Percentiles rank a stretch among this genome's conserved stretches.
Conservation (phyloP, 257 asterid species). For the Solanum appendiculatum region DNA sequence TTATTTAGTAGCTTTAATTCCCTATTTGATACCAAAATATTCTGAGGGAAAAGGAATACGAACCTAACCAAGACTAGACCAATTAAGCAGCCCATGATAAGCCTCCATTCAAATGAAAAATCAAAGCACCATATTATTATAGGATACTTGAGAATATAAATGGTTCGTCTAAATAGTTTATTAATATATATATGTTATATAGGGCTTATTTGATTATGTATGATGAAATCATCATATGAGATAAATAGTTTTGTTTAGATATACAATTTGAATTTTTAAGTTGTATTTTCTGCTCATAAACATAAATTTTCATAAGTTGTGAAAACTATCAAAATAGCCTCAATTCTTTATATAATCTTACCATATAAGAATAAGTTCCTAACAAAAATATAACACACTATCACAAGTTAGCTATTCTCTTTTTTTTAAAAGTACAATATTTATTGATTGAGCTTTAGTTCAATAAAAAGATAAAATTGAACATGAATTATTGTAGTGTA, state of each 20-base stretch:
- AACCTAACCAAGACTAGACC: neutral
- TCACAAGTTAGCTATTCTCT: neutral
- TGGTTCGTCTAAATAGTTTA: neutral
- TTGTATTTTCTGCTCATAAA: no score
- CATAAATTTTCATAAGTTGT: no score
- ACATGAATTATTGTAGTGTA: no score
- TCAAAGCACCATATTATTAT: neutral
- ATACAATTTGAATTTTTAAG: neutral
- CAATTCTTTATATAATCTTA: no score
- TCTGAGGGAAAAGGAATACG: neutral
- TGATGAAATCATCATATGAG: neutral
- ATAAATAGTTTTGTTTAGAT: neutral
- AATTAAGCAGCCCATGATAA: slow-evolving; percentile 8
- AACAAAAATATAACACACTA: neutral
- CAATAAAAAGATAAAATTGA: no score
- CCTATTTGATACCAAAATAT: neutral
- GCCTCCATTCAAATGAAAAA: neutral
- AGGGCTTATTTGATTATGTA: no score
- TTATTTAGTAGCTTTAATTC: neutral
- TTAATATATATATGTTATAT: neutral
- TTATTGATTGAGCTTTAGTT: no score
- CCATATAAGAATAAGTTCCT: no score
- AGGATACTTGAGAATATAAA: neutral
- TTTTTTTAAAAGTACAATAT: no score
- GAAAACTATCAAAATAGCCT: neutral